These are phyloP conservation scores for Opeltia flavorubescens DNA, from an alignment of 495 filamentous ascomycete genomes.

Conservation along the genomic window DNA sequence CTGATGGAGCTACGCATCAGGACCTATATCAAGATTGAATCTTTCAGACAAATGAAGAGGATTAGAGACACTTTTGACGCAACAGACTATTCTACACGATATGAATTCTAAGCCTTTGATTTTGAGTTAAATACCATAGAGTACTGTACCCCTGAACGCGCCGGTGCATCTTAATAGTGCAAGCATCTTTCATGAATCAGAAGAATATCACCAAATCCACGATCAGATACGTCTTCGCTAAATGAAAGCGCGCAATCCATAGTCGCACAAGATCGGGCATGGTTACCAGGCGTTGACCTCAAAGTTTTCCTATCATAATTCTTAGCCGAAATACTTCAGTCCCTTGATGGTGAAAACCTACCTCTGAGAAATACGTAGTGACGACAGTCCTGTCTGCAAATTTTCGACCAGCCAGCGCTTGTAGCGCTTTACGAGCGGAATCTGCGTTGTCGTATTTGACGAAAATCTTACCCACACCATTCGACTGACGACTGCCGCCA, in stretches of 20 bases:
- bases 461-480: slow-evolving; percentile 94
- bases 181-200: no score
- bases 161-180: no score
- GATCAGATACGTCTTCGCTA: not conserved
- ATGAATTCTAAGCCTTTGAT: no score
- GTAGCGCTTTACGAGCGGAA: slow-evolving; percentile 68
- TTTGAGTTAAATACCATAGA: no score
- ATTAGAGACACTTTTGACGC: no score
- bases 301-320: slow-evolving; percentile 50
- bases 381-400: slow-evolving; percentile 94
- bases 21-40: no score
- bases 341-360: slow-evolving; percentile 22
- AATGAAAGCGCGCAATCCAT: not conserved
- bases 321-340: not conserved
- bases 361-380: slow-evolving; percentile 87
- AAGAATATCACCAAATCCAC: no score
- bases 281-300: slow-evolving; percentile 62
- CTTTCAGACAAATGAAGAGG: no score
- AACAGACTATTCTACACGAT: no score
- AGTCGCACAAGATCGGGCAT: not conserved
- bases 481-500: slow-evolving; percentile 62
- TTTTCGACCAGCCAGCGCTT: slow-evolving; percentile 79
- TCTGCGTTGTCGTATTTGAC: slow-evolving; percentile 78
- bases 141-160: no score
- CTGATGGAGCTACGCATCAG: no score